Evolutionary conservation across 169 alveolate species (phyloP).

Genomic region (Eimeria praecox): DNA sequence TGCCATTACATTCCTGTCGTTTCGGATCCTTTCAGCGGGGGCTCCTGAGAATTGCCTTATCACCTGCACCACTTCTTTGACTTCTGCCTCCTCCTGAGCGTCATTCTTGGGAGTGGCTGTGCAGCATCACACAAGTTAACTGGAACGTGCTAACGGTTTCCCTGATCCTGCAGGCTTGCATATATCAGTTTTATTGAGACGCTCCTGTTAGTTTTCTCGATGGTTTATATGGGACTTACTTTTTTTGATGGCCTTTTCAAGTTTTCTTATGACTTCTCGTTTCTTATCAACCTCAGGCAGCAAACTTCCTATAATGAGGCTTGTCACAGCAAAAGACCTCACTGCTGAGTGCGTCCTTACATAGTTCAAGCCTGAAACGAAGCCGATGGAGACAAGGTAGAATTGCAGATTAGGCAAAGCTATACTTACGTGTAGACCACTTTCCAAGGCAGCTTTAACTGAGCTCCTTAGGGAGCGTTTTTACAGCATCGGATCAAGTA

Average conservation of each 20-base stretch:
- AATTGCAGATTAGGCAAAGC: background rate
- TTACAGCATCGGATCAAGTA: background rate
- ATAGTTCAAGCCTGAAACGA: constrained; percentile 34
- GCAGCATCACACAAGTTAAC: background rate
- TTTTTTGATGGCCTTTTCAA: constrained; percentile 6
- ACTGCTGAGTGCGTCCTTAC: constrained; percentile 31
- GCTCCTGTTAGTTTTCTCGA: background rate
- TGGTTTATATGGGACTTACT: background rate
- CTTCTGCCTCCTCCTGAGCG: constrained; percentile 16
- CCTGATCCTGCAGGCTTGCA: background rate
- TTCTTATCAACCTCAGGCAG: constrained; percentile 10
- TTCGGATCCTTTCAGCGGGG: constrained; percentile 1
- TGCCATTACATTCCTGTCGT: background rate
- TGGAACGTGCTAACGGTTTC: background rate
- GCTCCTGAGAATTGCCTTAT: constrained; percentile 19
- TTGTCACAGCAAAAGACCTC: constrained; percentile 37
- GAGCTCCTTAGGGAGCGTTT: background rate
- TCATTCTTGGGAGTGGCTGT: constrained; percentile 4
- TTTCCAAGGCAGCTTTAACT: background rate
- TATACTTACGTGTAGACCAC: background rate
- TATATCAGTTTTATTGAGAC: background rate
- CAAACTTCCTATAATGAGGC: constrained; percentile 55
- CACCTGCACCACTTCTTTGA: constrained; percentile 18
- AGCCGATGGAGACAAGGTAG: background rate
- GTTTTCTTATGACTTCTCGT: background rate